phyloP scores from a whole-genome alignment of 176 grass and related monocot species.

The Eremochloa ophiuroides region DNA sequence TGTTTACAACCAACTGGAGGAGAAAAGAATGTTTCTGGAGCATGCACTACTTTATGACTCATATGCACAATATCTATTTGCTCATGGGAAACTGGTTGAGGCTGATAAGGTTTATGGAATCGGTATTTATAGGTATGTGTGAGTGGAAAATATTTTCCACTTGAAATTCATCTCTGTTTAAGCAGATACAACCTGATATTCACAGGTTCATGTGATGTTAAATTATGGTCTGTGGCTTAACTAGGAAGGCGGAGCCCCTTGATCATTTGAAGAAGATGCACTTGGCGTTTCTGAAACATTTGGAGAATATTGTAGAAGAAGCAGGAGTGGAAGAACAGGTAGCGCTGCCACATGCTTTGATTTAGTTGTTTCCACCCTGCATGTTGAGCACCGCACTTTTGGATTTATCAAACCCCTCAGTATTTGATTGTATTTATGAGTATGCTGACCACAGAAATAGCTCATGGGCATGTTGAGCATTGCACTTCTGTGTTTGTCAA shows the following conservation, averaged over 20 bases:
- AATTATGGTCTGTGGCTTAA: conserved; percentile 14
- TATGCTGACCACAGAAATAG: background rate
- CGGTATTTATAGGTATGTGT: conserved; percentile 67
- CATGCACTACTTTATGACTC: conserved; percentile 83
- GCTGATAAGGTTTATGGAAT: conserved; percentile 56
- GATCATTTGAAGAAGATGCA: conserved; percentile 67
- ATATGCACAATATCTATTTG: conserved; percentile 57
- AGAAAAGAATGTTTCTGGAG: conserved; percentile 56
- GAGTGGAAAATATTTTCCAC: background rate
- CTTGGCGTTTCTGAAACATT: conserved; percentile 40
- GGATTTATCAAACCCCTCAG: background rate
- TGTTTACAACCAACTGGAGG: conserved; percentile 56
- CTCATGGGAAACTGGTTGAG: conserved; percentile 46
- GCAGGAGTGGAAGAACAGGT: conserved; percentile 54
- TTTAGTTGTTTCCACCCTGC: background rate
- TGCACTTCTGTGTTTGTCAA: conserved; percentile 4
- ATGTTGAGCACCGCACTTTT: background rate
- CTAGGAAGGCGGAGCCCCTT: conserved; percentile 76
- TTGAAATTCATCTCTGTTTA: background rate
- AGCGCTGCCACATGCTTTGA: background rate
- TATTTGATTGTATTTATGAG: background rate
- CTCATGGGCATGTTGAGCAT: background rate
- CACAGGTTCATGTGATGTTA: conserved; percentile 5
- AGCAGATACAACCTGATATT: conserved; percentile 5
- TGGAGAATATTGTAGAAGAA: conserved; percentile 38